Evolutionary conservation across 108 stramenopile species (phyloP).

Genomic region (Cyclotella choctawhatcheeana): DNA sequence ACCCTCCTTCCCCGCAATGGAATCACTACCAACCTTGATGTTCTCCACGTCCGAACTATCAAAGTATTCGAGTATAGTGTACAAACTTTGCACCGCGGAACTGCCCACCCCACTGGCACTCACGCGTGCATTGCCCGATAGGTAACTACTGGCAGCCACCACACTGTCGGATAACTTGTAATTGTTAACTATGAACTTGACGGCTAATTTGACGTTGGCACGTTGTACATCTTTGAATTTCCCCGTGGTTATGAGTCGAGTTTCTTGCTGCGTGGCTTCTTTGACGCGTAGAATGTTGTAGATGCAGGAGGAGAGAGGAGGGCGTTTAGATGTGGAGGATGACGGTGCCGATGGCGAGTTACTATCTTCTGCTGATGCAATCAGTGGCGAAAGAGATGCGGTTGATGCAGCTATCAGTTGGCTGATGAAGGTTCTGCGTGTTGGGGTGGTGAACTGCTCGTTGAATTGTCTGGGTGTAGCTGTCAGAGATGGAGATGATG

Average conservation of each 20-base stretch:
- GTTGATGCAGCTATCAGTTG: constrained; percentile 1
- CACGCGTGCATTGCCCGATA: constrained; percentile 58
- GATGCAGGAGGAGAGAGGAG: constrained; percentile 43
- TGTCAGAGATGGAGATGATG: not conserved
- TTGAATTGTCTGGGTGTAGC: not conserved
- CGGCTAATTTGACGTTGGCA: constrained; percentile 89
- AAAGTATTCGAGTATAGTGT: constrained; percentile 90
- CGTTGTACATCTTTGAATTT: constrained; percentile 92
- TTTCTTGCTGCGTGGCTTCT: constrained; percentile 87
- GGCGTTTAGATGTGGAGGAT: constrained; percentile 23
- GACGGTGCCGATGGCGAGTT: constrained; percentile 4
- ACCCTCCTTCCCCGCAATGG: constrained; percentile 71
- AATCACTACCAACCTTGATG: constrained; percentile 68
- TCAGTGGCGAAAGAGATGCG: constrained; percentile 4
- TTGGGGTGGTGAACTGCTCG: constrained; percentile 1
- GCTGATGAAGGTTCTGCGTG: constrained; percentile 24
- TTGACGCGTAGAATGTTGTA: constrained; percentile 78
- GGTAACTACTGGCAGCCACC: constrained; percentile 68
- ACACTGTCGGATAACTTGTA: constrained; percentile 78
- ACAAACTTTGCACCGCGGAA: constrained; percentile 74
- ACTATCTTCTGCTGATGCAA: constrained; percentile 32
- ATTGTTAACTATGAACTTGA: constrained; percentile 87
- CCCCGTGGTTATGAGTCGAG: constrained; percentile 76
- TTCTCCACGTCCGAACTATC: constrained; percentile 82
- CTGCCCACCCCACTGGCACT: constrained; percentile 66